Percentiles rank a stretch among this genome's conserved stretches.
These are phyloP conservation scores for Trifolium fragiferum DNA, from an alignment of 306 rosid species.

Conservation along the genomic window DNA sequence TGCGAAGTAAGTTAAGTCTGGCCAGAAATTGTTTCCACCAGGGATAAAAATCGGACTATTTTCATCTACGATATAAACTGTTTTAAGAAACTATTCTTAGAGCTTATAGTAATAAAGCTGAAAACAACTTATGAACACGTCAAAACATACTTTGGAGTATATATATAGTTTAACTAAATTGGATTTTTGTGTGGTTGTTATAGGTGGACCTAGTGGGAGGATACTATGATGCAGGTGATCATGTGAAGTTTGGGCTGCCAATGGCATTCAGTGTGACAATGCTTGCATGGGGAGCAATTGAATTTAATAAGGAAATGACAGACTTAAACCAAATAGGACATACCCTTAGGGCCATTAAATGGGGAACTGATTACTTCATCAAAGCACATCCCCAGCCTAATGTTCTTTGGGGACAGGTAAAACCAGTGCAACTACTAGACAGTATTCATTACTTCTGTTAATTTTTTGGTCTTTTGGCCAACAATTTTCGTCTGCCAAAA, in stretches of 20 bases:
- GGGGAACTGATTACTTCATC: constrained; percentile 87
- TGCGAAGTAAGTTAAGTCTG: too few species aligned
- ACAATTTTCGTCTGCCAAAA: too few species aligned
- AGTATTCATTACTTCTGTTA: background rate
- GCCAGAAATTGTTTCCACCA: too few species aligned
- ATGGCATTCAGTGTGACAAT: constrained; percentile 83
- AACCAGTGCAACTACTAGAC: constrained; percentile 14
- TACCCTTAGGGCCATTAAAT: constrained; percentile 70
- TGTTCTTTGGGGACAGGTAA: constrained; percentile 90
- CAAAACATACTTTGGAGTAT: too few species aligned
- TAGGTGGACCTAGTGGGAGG: constrained; percentile 92
- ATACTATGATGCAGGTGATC: constrained; percentile 94
- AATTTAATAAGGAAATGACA: constrained; percentile 69
- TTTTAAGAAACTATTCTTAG: background rate
- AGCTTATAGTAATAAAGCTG: background rate
- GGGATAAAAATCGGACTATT: too few species aligned
- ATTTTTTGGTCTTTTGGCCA: background rate
- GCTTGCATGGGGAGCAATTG: constrained; percentile 87
- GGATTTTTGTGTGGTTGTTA: background rate
- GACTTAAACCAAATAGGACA: constrained; percentile 63
- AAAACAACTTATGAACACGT: background rate
- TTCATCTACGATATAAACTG: background rate
- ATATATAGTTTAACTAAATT: background rate
- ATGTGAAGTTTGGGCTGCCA: constrained; percentile 89
- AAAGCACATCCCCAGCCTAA: constrained; percentile 84